Evolutionary conservation across 768 basidiomycete species (phyloP).

Genomic region (Lentinula detonsa): DNA sequence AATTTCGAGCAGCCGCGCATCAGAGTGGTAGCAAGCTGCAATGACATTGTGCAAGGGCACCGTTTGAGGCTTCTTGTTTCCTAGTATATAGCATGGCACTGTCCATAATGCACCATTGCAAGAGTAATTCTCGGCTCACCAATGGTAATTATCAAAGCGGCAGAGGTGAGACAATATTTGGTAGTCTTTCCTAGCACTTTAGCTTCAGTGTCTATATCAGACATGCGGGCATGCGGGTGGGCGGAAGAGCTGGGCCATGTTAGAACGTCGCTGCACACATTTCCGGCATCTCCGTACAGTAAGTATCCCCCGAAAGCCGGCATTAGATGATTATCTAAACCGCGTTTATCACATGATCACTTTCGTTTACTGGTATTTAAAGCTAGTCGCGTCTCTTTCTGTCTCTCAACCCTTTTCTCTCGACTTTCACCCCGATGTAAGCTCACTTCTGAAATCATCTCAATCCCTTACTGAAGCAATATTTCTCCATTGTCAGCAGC

Average conservation of each 20-base stretch:
- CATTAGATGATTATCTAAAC: neutral
- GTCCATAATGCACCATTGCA: neutral
- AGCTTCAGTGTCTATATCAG: neutral
- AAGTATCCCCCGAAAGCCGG: neutral
- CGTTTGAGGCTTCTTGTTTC: conserved; percentile 11
- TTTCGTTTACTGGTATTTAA: neutral
- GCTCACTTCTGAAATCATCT: neutral
- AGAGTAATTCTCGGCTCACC: conserved; percentile 9
- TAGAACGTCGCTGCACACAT: neutral
- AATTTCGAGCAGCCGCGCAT: conserved; percentile 33
- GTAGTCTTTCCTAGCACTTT: neutral
- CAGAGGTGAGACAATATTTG: neutral
- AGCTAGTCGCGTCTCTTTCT: neutral
- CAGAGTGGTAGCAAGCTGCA: conserved; percentile 34
- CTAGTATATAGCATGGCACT: neutral
- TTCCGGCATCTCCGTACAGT: neutral
- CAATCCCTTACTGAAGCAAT: neutral
- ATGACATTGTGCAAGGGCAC: conserved; percentile 49
- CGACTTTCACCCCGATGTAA: neutral
- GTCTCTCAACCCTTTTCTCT: neutral
- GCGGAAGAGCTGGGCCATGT: neutral
- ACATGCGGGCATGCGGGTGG: neutral
- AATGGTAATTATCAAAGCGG: neutral
- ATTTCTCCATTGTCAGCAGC: neutral
- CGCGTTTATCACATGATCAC: neutral